Percentiles rank a stretch among this genome's conserved stretches.
phyloP scores from a whole-genome alignment of 805 yeast genomes.

The Sugiyamaella qingdaonensis region DNA sequence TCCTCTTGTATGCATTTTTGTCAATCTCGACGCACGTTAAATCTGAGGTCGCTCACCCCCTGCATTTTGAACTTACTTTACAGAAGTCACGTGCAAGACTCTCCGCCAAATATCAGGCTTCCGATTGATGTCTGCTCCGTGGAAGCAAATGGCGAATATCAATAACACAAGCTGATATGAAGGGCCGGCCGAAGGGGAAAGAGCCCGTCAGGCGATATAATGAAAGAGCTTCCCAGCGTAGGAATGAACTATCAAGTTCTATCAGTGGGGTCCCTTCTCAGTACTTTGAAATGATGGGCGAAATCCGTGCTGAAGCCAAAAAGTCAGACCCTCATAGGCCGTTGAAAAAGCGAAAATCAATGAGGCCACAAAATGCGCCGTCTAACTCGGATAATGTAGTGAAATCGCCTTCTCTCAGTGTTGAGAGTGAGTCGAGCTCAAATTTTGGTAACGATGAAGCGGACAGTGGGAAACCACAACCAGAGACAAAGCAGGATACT shows the following conservation, averaged over 20 bases:
- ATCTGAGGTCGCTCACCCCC: too few relatives aligned
- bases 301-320: slow-evolving; percentile 15
- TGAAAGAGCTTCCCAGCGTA: too few relatives aligned
- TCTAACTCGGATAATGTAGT: too few relatives aligned
- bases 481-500: too few relatives aligned
- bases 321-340: slow-evolving; percentile 2
- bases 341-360: slow-evolving; percentile 3
- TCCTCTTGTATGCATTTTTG: too few relatives aligned
- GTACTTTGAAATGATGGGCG: slow-evolving; percentile 15
- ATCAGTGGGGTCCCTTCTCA: slow-evolving; percentile 13
- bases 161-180: background rate
- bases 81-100: too few relatives aligned
- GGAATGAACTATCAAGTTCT: background rate
- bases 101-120: too few relatives aligned
- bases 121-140: too few relatives aligned
- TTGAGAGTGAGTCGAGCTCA: background rate
- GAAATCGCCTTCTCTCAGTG: background rate
- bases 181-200: background rate
- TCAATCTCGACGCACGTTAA: too few relatives aligned
- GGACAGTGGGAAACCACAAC: background rate
- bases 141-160: too few relatives aligned
- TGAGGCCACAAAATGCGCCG: background rate
- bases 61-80: too few relatives aligned
- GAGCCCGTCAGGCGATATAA: background rate
- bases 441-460: background rate